Base-by-base conservation (phyloP, 2,329 filamentous ascomycete genomes). In the Aspergillus transmontanensis region DNA sequence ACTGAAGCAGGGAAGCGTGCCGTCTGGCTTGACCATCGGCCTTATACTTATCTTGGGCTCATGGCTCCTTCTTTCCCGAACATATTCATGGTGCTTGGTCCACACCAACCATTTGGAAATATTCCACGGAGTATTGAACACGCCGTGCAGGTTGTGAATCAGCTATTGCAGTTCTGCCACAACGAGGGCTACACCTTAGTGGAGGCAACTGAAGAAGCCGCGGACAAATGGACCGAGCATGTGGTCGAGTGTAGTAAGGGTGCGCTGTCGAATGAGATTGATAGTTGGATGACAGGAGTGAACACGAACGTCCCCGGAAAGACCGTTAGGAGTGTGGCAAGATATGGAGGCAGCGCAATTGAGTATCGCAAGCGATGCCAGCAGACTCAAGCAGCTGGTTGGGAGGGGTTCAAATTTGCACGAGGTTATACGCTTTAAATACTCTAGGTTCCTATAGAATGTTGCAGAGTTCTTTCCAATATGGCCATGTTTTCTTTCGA, bases 271-370 rank as follows among this genome's bases (percentile, higher is more conserved):
- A 82, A 81, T 62, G 78, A 84, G 64, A 80, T 84, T 0, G 83
- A 86, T 64, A 81, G 78, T 1, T 86, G 84, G 84, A 85, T 85
- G 83, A 86, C 83, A 2, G 84, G 84, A 0, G 81, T 86, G 1
- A 86, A 86, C 65, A 83, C 77, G 65, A 85, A 85, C 62, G 51
- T 54, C 12, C 30, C 30, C 1, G 51, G 51, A 5, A 54, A 54
- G 32, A 36, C 19, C 23, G 51, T 54, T 2, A 21, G 32, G 32
- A 54, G 51, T 16, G 51, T 54, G 32, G 51, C 32, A 1, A 23
- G 51, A 54, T 54, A 54, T 19, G n/a, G 51, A 12, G 51, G 51
- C 11, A 54, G 51, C 16, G 51, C 51, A 3, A 32, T 54, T 23
- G 51, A 54, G n/a, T 54, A 54, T 39, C 51, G 51, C n/a, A 54